Percentiles rank a stretch among this genome's conserved stretches.
Conservation (phyloP, 441 rosid genomes). For the Breynia disticha region DNA sequence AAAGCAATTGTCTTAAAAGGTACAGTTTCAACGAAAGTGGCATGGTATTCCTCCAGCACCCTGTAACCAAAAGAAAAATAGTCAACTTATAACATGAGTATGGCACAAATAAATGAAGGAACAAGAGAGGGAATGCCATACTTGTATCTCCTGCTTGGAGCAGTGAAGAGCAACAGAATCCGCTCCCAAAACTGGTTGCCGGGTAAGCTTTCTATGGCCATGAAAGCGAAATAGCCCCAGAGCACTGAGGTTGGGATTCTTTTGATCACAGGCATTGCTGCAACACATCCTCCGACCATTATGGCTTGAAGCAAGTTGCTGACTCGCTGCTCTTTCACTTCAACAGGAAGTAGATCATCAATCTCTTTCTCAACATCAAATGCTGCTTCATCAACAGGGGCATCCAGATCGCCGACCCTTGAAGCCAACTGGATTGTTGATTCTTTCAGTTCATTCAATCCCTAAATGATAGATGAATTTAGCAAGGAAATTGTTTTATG, state of each 20-base stretch:
- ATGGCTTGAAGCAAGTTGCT: conserved; percentile 66
- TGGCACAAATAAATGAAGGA: conserved; percentile 2
- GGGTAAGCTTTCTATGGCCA: conserved; percentile 77
- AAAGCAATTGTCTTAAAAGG: conserved; percentile 57
- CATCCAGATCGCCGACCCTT: conserved; percentile 39
- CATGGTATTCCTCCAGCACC: conserved; percentile 54
- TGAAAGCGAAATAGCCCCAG: conserved; percentile 82
- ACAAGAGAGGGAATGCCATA: conserved; percentile 14
- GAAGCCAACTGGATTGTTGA: conserved; percentile 52
- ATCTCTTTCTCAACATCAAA: conserved; percentile 67
- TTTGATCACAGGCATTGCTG: conserved; percentile 68
- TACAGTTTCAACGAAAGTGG: conserved; percentile 53
- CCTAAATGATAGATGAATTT: conserved; percentile 20
- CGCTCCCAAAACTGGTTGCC: conserved; percentile 86
- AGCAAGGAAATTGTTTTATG: too few species aligned
- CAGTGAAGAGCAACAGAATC: conserved; percentile 58
- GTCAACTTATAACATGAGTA: conserved; percentile 2
- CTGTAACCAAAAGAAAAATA: conserved; percentile 25
- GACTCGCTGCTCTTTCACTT: conserved; percentile 66
- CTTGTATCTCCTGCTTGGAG: conserved; percentile 76
- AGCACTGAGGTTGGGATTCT: conserved; percentile 70
- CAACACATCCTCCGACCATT: conserved; percentile 60
- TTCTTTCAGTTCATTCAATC: conserved; percentile 55
- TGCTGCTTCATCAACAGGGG: conserved; percentile 43
- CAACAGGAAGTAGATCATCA: conserved; percentile 62